These are phyloP conservation scores for Podospora pseudoanserina DNA, from an alignment of 495 filamentous ascomycete species.

Conservation along the genomic window DNA sequence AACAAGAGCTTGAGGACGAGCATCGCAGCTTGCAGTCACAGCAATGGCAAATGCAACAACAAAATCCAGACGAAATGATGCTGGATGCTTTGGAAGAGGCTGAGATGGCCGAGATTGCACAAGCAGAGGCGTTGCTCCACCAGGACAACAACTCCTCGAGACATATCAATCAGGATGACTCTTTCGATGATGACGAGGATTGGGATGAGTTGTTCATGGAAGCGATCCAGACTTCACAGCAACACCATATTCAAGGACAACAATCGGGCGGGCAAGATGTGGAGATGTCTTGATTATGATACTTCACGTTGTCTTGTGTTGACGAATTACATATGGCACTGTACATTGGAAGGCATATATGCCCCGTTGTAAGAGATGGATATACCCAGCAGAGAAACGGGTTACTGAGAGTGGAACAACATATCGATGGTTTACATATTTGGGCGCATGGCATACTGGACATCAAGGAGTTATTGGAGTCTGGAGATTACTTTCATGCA, in stretches of 20 bases:
- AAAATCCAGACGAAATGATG: slow-evolving; percentile 47
- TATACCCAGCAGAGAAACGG: background rate
- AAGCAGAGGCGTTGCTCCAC: background rate
- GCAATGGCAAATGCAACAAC: background rate
- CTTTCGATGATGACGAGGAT: slow-evolving; percentile 50
- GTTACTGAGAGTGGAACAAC: background rate
- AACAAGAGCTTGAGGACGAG: slow-evolving; percentile 46
- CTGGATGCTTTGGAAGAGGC: slow-evolving; percentile 31
- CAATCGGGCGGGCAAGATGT: slow-evolving; percentile 20
- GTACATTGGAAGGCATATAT: background rate
- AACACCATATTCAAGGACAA: slow-evolving; percentile 3
- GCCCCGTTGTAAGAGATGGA: background rate
- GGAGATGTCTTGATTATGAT: slow-evolving; percentile 30
- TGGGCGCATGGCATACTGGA: background rate
- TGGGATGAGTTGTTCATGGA: slow-evolving; percentile 61
- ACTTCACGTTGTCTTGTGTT: background rate
- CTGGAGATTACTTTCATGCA: background rate
- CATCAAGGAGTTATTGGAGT: background rate
- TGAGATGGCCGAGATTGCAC: background rate
- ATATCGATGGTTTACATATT: background rate
- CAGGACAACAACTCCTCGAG: background rate
- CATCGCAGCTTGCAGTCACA: slow-evolving; percentile 16
- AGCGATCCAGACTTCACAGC: slow-evolving; percentile 16
- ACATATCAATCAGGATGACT: background rate
- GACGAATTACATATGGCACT: background rate